Evolutionary conservation across 208 protist species (phyloP), one percentile per base, ranked within the genome.

Genomic region (Leishmania tropica): DNA sequence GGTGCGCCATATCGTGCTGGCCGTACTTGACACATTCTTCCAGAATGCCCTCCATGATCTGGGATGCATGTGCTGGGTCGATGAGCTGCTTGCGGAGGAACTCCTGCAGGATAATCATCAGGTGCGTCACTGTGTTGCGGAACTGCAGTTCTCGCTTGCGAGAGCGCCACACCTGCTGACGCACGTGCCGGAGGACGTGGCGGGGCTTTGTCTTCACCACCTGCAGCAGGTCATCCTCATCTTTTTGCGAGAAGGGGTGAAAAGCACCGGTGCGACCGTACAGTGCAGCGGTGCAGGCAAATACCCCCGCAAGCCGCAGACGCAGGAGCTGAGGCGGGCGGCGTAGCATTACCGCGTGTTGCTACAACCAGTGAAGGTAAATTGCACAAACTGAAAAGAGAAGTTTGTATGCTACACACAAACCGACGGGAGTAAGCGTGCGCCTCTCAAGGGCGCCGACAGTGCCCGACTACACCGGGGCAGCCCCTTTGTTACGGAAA

Each of bases 51-150:
- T 97, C 95, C 92, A 97, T 96, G 75, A 97, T 97, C 40, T 90
- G 81, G 15, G 93, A 96, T 6, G 95, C 95, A 60, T 89, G 85
- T 10, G 87, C 79, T 24, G 95, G 95, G 76, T 97, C 95, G 51
- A 97, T 92, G 45, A 96, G 78, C 83, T 96, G 88, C 78, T 96
- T 97, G 19, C 95, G 88, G n/a, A 97, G 88, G 42, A 94, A 93
- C 79, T 97, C 93, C 76, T 97, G 95, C n/a, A 97, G 65, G 21
- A 96, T 88, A 79, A 97, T 96, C 95, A 97, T 97, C 45, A 97
- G 83, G 45, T 96, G 93, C 8, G 95, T 97, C 19, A 97, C 95
- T 6, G 93, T 96, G 83, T 96, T 96, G 35, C 95, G 89, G 62
- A 97, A 97, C 76, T 96, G 91, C 45, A 97, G 84, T 79, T 97